phyloP scores from a whole-genome alignment of 345 rosid species.

The Cardamine resedifolia region DNA sequence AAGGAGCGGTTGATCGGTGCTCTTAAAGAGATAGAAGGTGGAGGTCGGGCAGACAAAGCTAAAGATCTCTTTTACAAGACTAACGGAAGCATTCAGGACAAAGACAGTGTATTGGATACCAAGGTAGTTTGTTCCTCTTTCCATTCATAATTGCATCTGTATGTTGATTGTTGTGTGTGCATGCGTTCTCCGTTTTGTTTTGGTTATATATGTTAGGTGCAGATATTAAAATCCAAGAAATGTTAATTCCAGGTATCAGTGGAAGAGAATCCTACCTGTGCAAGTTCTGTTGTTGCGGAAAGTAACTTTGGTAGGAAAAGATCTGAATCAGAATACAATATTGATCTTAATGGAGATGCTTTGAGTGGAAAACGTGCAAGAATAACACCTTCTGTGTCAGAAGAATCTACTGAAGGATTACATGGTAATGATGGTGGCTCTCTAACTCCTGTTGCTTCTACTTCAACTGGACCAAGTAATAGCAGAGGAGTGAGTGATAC shows the following conservation, averaged over 20 bases:
- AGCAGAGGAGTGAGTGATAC: constrained; percentile 50
- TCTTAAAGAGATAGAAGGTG: constrained; percentile 68
- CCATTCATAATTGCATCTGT: constrained; percentile 11
- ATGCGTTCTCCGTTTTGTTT: not conserved
- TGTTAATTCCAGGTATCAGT: constrained; percentile 41
- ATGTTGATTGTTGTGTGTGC: constrained; percentile 23
- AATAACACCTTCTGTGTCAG: constrained; percentile 53
- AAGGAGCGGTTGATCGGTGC: constrained; percentile 76
- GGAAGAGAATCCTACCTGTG: constrained; percentile 48
- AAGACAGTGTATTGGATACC: constrained; percentile 46
- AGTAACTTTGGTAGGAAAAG: constrained; percentile 60
- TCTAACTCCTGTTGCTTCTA: constrained; percentile 49
- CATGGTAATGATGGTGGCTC: constrained; percentile 40
- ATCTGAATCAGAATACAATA: constrained; percentile 52
- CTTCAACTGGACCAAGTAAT: constrained; percentile 45
- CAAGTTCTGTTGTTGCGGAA: constrained; percentile 44
- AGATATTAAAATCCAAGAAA: constrained; percentile 20
- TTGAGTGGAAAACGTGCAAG: constrained; percentile 67
- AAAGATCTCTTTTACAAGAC: constrained; percentile 47
- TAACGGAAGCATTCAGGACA: constrained; percentile 51
- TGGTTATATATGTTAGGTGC: constrained; percentile 4
- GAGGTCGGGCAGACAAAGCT: constrained; percentile 48
- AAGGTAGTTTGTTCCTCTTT: constrained; percentile 48
- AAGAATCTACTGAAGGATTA: constrained; percentile 58
- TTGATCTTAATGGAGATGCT: constrained; percentile 52